Evolutionary conservation across 305 asterid species (phyloP).

Genomic region (Solanum chacoense): DNA sequence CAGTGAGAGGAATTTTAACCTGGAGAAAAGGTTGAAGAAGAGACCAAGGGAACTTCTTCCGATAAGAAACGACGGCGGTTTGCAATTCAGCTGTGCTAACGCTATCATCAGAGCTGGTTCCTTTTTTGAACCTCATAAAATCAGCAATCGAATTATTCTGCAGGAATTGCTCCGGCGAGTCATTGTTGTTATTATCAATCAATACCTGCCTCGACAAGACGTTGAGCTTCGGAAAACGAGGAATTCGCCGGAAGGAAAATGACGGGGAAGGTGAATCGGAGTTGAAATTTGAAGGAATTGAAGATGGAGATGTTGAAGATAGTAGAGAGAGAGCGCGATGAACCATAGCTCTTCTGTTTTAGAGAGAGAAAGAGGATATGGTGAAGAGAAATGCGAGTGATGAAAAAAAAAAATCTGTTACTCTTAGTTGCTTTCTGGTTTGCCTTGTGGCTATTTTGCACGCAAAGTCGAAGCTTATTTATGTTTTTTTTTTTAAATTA

Average conservation of each 20-base stretch:
- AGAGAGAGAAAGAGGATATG: constrained; percentile 5
- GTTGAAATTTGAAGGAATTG: constrained; percentile 29
- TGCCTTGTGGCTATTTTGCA: background rate
- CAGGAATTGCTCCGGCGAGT: constrained; percentile 48
- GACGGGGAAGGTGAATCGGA: constrained; percentile 8
- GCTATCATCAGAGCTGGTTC: background rate
- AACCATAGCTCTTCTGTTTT: constrained; percentile 33
- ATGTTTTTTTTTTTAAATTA: background rate
- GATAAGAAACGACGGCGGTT: constrained; percentile 72
- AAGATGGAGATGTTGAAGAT: constrained; percentile 29
- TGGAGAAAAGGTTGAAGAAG: constrained; percentile 71
- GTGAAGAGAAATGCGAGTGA: constrained; percentile 1
- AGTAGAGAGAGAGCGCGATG: constrained; percentile 36
- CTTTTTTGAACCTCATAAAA: constrained; percentile 70
- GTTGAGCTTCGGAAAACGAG: constrained; percentile 21
- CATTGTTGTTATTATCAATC: constrained; percentile 11
- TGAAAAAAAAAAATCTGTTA: background rate
- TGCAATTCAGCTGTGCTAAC: constrained; percentile 56
- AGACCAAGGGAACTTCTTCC: constrained; percentile 94
- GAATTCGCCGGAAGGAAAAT: constrained; percentile 2
- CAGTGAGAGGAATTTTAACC: constrained; percentile 17
- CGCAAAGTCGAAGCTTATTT: background rate
- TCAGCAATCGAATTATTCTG: constrained; percentile 76
- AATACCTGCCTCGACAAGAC: constrained; percentile 23
- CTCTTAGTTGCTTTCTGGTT: background rate